Conservation (phyloP, 2,329 filamentous ascomycete genomes). For the Alternaria sp. region DNA sequence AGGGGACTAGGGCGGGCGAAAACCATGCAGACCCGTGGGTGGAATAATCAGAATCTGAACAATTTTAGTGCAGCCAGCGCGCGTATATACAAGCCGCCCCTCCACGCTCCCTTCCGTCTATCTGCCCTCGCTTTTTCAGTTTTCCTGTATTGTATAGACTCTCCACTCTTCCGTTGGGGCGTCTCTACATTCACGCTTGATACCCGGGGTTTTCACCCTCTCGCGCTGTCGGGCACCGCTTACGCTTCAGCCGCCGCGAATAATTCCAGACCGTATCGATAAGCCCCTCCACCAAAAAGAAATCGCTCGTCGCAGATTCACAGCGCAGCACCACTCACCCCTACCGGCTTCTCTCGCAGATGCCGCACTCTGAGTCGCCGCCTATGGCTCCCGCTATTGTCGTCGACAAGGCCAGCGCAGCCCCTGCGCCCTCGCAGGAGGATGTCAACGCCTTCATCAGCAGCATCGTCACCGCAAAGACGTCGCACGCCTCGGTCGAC, state of each 20-base stretch:
- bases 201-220: slow-evolving; percentile 22
- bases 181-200: slow-evolving; percentile 26
- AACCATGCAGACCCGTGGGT: slow-evolving; percentile 25
- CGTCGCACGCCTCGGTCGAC: slow-evolving; percentile 64
- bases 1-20: slow-evolving; percentile 24
- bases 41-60: slow-evolving; percentile 25
- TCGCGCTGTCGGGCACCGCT: slow-evolving; percentile 17
- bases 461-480: slow-evolving; percentile 57
- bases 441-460: slow-evolving; percentile 53
- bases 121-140: slow-evolving; percentile 23
- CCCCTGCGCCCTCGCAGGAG: slow-evolving; percentile 53
- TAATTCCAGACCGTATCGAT: slow-evolving; percentile 32
- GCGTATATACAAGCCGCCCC: slow-evolving; percentile 25
- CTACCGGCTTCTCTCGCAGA: slow-evolving; percentile 32
- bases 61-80: slow-evolving; percentile 26
- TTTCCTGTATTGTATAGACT: slow-evolving; percentile 34
- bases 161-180: slow-evolving; percentile 39
- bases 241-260: slow-evolving; percentile 21
- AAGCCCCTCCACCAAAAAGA: slow-evolving; percentile 39
- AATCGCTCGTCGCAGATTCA: slow-evolving; percentile 16
- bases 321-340: slow-evolving; percentile 4
- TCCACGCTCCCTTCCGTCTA: slow-evolving; percentile 14
- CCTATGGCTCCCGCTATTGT: slow-evolving; percentile 56
- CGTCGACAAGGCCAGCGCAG: slow-evolving; percentile 53
- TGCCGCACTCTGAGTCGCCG: slow-evolving; percentile 60